phyloP scores from a whole-genome alignment of 176 grass and related monocot species.

The Eragrostis curvula region DNA sequence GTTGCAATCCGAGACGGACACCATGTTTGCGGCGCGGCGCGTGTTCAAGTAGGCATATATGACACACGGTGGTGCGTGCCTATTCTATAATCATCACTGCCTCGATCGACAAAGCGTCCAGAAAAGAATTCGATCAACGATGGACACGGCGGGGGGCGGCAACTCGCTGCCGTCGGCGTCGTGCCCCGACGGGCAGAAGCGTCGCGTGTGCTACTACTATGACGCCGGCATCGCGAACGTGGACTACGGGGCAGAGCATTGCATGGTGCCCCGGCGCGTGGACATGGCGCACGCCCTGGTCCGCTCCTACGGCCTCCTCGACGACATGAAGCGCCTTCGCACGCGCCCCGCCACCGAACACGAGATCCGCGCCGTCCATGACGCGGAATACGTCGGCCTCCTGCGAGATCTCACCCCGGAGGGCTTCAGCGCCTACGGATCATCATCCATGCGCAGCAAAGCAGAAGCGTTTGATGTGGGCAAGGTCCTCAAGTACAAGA shows the following conservation, averaged over 20 bases:
- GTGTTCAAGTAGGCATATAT: background rate
- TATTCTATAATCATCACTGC: background rate
- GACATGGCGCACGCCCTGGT: slow-evolving; percentile 65
- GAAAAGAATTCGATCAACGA: background rate
- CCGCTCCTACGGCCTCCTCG: slow-evolving; percentile 54
- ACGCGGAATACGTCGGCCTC: slow-evolving; percentile 45
- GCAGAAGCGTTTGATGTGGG: slow-evolving; percentile 28
- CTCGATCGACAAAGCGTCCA: background rate
- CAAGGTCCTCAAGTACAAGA: too few species aligned
- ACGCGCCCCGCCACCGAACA: slow-evolving; percentile 34
- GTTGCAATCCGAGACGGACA: background rate
- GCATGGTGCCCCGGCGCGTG: slow-evolving; percentile 65
- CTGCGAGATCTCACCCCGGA: slow-evolving; percentile 38
- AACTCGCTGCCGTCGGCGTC: slow-evolving; percentile 60
- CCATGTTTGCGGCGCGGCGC: background rate
- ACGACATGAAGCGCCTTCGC: slow-evolving; percentile 29
- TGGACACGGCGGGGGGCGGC: slow-evolving; percentile 39
- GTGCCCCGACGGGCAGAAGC: slow-evolving; percentile 55
- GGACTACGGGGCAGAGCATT: slow-evolving; percentile 57
- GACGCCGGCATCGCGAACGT: slow-evolving; percentile 61
- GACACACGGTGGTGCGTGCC: background rate
- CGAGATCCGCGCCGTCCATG: slow-evolving; percentile 55
- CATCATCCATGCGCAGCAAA: background rate
- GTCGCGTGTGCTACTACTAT: slow-evolving; percentile 81
- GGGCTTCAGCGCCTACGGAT: background rate